Conservation (phyloP, 2,329 filamentous ascomycete genomes). For the Thelonectria rubi region DNA sequence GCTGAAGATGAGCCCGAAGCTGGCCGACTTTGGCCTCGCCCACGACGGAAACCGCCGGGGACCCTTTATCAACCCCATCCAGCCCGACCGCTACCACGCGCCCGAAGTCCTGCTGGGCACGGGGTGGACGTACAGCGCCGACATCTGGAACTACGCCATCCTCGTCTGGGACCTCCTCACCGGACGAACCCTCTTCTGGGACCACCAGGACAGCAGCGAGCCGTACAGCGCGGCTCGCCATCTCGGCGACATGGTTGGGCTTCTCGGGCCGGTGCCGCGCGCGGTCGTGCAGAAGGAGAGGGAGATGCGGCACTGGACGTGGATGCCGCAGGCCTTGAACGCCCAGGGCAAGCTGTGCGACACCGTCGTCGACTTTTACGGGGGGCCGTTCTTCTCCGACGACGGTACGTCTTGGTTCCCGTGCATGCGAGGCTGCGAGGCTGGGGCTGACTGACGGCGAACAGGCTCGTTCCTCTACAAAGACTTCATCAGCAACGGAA, state of each 20-base stretch:
- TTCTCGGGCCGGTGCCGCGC: conserved; percentile 35
- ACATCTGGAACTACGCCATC: conserved; percentile 38
- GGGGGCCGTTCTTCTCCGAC: conserved; percentile 35
- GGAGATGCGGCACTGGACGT: conserved; percentile 31
- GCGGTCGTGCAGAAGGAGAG: conserved; percentile 31
- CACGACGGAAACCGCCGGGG: conserved; percentile 15
- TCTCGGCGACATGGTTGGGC: conserved; percentile 38
- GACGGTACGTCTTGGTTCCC: conserved; percentile 22
- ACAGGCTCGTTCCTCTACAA: conserved; percentile 28
- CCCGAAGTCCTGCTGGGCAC: conserved; percentile 31
- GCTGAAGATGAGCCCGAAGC: conserved; percentile 27
- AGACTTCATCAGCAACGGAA: conserved; percentile 23
- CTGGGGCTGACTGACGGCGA: not conserved
- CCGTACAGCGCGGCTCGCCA: conserved; percentile 35
- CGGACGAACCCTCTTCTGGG: conserved; percentile 32
- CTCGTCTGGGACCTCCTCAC: conserved; percentile 42
- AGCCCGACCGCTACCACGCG: conserved; percentile 30
- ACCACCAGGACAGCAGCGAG: conserved; percentile 19
- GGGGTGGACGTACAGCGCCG: conserved; percentile 29
- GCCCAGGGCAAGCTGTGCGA: conserved; percentile 24
- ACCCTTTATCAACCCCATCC: conserved; percentile 30
- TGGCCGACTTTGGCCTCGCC: conserved; percentile 34
- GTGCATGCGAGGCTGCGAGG: not conserved
- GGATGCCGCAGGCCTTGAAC: conserved; percentile 28
- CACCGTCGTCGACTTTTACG: conserved; percentile 32